Evolutionary conservation across 192 early-diverging fungal genomes (phyloP).

Genomic region (Neocallimastix lanati): DNA sequence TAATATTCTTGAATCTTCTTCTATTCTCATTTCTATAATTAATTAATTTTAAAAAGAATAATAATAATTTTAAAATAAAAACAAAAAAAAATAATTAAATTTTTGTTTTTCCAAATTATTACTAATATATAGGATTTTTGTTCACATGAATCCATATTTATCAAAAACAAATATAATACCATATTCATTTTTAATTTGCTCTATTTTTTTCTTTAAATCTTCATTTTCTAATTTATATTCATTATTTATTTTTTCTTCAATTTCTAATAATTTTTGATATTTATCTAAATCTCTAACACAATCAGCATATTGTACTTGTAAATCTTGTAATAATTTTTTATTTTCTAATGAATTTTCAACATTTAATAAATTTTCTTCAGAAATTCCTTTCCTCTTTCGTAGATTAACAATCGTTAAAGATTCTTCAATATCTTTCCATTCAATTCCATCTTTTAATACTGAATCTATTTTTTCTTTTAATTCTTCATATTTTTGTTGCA

Average conservation of each 20-base stretch:
- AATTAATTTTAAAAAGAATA: no score
- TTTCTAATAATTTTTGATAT: slow-evolving; percentile 19
- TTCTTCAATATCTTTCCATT: slow-evolving; percentile 26
- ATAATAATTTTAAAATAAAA: no score
- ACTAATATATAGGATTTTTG: no score
- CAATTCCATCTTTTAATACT: slow-evolving; percentile 4
- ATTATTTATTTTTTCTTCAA: slow-evolving; percentile 35
- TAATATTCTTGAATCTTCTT: slow-evolving; percentile 24
- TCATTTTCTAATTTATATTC: slow-evolving; percentile 30
- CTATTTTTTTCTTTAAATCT: slow-evolving; percentile 20
- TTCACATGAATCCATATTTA: no score
- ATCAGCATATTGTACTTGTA: slow-evolving; percentile 27
- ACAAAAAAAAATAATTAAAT: no score
- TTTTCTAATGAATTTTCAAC: slow-evolving; percentile 19
- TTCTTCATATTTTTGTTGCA: not conserved
- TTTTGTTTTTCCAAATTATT: no score
- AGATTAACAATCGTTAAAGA: slow-evolving; percentile 23
- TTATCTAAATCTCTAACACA: slow-evolving; percentile 34
- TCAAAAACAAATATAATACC: no score
- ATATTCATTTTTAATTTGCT: slow-evolving; percentile 30
- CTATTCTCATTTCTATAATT: slow-evolving; percentile 29
- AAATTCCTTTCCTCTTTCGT: slow-evolving; percentile 15
- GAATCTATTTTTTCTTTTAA: not conserved
- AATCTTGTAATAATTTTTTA: slow-evolving; percentile 24
- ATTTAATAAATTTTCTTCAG: slow-evolving; percentile 16